A percentile compares a stretch with the other conserved stretches of the same genome.
Conservation (phyloP, 331 rosid genomes). For the Saraca asoca region DNA sequence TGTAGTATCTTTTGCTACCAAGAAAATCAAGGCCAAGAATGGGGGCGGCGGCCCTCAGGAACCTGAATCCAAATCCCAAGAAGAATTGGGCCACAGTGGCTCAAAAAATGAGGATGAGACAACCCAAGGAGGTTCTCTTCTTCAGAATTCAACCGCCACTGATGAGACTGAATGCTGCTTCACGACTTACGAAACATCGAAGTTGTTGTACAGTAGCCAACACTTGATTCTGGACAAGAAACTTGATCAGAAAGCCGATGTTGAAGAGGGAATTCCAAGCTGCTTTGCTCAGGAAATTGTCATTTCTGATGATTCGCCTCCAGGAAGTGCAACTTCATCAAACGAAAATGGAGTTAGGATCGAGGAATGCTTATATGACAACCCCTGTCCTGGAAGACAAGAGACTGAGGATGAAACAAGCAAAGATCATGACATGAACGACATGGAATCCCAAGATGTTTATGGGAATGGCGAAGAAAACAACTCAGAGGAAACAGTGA, state of each 20-base stretch:
- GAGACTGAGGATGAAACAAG: background rate
- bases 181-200: background rate
- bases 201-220: background rate
- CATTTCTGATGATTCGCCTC: constrained; percentile 39
- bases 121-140: background rate
- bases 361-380: background rate
- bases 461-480: constrained; percentile 20
- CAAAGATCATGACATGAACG: background rate
- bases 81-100: background rate
- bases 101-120: background rate
- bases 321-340: constrained; percentile 27
- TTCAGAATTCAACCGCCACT: constrained; percentile 17
- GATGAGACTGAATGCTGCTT: constrained; percentile 21
- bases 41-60: constrained; percentile 1
- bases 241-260: constrained; percentile 8
- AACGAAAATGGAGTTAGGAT: constrained; percentile 16
- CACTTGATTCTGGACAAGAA: background rate
- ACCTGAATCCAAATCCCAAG: constrained; percentile 5
- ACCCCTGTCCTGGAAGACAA: background rate
- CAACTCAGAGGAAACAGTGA: constrained; percentile 34
- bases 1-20: constrained; percentile 7
- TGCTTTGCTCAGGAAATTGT: constrained; percentile 39
- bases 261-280: constrained; percentile 6
- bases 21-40: constrained; percentile 14
- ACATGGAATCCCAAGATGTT: constrained; percentile 2